phyloP scores from a whole-genome alignment of 108 stramenopile genomes.

The Pseudonitzschia pungens region DNA sequence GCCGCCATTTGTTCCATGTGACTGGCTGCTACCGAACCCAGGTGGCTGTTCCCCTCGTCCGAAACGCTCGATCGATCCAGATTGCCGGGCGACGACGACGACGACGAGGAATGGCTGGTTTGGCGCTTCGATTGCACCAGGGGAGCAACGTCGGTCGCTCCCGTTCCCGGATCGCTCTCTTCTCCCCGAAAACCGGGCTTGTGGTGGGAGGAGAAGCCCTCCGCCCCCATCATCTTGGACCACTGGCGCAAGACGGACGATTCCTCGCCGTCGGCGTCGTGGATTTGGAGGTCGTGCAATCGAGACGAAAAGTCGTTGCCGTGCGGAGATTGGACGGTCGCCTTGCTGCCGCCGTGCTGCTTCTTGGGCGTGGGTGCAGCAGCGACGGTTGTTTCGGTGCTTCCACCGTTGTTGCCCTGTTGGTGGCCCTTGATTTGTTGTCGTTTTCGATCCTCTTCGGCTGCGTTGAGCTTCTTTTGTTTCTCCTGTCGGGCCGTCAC shows the following conservation, averaged over 20 bases:
- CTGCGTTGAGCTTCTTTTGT: slow-evolving; percentile 22
- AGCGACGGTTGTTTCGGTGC: neutral
- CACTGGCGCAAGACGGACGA: slow-evolving; percentile 5
- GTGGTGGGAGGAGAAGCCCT: neutral
- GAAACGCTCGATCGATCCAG: slow-evolving; percentile 18
- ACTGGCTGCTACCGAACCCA: slow-evolving; percentile 60
- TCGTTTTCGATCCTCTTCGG: slow-evolving; percentile 16
- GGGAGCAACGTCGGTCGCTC: neutral
- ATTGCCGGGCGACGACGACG: neutral
- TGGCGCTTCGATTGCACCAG: neutral
- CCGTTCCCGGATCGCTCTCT: neutral
- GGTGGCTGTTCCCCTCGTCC: slow-evolving; percentile 45
- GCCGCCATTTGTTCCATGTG: slow-evolving; percentile 74
- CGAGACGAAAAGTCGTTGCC: neutral
- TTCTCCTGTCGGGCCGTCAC: slow-evolving; percentile 41
- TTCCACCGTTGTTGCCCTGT: neutral
- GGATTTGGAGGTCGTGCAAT: neutral
- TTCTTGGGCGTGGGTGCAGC: neutral
- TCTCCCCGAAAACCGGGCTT: neutral
- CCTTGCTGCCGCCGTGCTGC: neutral
- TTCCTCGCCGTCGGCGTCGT: neutral
- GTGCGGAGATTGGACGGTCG: neutral
- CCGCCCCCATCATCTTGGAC: slow-evolving; percentile 1
- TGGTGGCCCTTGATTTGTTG: slow-evolving; percentile 6
- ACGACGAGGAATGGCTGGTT: neutral